Base-by-base conservation (phyloP, 495 filamentous ascomycete genomes). In the Talaromyces adpressus region DNA sequence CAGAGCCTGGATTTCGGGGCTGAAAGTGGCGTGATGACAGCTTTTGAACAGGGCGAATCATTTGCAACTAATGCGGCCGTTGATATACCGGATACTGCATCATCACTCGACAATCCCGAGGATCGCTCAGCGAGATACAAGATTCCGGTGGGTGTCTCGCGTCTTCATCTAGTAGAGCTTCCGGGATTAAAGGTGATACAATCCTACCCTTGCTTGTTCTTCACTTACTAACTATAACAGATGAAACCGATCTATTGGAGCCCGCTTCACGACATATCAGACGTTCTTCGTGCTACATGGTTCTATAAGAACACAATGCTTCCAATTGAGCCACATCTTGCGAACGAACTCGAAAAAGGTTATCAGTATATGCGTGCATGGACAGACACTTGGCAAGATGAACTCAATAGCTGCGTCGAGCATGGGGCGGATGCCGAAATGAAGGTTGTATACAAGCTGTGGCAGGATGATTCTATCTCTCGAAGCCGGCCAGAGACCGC, bases 211-310 rank as follows among this genome's bases (percentile, higher is more conserved):
- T 23, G 32, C 6, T 18, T 9, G 5, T 49, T 20, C 5, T 20
- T 22, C 23, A 84, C 62, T 76, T 80, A 66, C 69, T 87, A n/a
- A 82, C 80, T 14, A 71, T 75, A 6, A 72, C 88, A 90, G 75
- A 97, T 98, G 92, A 89, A 93, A 71, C 94, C 94, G 0, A 97
- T 98, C 47, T 98, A 98, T 68, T 98, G 94, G 94, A 92, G 87
- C 36, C 93, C 94, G n/a, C 82, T 97, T 22, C 90, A 96, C 66
- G 94, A 98, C 69, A 83, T 96, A 16, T 88, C 91, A 8, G 79
- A 81, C 9, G 93, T 97, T 7, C 76, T 90, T 69, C 84, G 94
- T 47, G 92, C 90, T 1, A 98, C 94, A 0, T 98, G 94, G 94
- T 98, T 98, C 70, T 98, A 97, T 73, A 89, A 87, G 70, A 92